Conservation (phyloP, 2,329 filamentous ascomycete genomes). For the Exophiala lecanii-corni region DNA sequence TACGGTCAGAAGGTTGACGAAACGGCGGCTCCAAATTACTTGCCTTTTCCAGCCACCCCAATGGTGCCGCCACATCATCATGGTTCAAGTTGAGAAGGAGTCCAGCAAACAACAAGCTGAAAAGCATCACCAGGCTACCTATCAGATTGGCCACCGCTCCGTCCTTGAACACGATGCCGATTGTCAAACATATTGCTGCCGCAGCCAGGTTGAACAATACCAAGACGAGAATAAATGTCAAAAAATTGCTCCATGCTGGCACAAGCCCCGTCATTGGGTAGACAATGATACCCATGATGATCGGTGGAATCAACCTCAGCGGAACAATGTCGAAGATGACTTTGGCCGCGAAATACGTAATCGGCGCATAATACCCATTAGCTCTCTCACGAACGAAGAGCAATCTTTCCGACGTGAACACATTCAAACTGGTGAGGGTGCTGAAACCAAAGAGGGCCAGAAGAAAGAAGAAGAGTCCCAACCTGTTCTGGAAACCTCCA, state of each 20-base stretch:
- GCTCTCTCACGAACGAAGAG: slow-evolving; percentile 90
- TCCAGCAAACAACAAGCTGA: slow-evolving; percentile 90
- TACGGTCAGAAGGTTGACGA: slow-evolving; percentile 28
- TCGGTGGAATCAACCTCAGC: slow-evolving; percentile 85
- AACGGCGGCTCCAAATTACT: slow-evolving; percentile 32
- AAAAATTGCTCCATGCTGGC: slow-evolving; percentile 74
- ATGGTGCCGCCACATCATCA: slow-evolving; percentile 71
- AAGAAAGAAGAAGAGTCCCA: slow-evolving; percentile 96
- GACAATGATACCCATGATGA: slow-evolving; percentile 91
- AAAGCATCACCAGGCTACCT: slow-evolving; percentile 93
- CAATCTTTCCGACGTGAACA: slow-evolving; percentile 85
- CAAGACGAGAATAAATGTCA: slow-evolving; percentile 85
- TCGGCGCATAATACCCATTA: slow-evolving; percentile 91
- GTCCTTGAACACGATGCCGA: slow-evolving; percentile 92
- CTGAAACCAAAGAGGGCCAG: slow-evolving; percentile 95
- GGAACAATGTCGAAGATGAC: slow-evolving; percentile 98
- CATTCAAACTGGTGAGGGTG: slow-evolving; percentile 86
- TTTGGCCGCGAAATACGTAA: slow-evolving; percentile 92
- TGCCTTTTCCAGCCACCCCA: slow-evolving; percentile 82
- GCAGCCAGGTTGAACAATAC: slow-evolving; percentile 95
- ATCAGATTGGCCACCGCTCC: slow-evolving; percentile 87
- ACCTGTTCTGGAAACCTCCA: slow-evolving; percentile 92
- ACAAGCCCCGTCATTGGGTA: slow-evolving; percentile 97
- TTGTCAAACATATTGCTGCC: slow-evolving; percentile 88
- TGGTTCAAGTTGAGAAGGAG: slow-evolving; percentile 76